Evolutionary conservation across 495 filamentous ascomycete species (phyloP).

Genomic region (Sporormia fimetaria): DNA sequence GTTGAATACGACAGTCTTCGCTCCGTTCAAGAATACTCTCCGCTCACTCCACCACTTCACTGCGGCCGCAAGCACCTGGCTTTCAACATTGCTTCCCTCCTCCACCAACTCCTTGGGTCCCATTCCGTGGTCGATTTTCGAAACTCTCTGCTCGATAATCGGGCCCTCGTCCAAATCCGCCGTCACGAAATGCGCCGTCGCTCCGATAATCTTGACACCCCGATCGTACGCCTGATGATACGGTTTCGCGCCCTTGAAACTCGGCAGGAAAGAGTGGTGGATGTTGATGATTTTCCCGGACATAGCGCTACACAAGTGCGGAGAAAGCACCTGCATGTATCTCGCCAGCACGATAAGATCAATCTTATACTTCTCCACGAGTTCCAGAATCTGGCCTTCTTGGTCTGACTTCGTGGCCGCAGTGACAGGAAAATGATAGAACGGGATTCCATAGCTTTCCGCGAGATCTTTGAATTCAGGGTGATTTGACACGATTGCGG

Average conservation of each 20-base stretch:
- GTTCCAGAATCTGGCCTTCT: conserved; percentile 52
- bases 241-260: conserved; percentile 70
- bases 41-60: conserved; percentile 65
- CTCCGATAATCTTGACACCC: conserved; percentile 70
- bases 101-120: conserved; percentile 58
- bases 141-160: conserved; percentile 67
- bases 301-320: conserved; percentile 59
- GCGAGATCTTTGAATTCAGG: conserved; percentile 57
- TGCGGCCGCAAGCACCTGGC: conserved; percentile 57
- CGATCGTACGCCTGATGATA: conserved; percentile 71
- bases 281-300: conserved; percentile 70
- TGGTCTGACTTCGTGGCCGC: conserved; percentile 57
- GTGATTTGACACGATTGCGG: conserved; percentile 62
- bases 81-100: conserved; percentile 65
- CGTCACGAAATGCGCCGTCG: conserved; percentile 67
- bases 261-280: conserved; percentile 67
- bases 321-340: conserved; percentile 73
- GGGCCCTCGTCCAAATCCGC: conserved; percentile 66
- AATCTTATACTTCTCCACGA: conserved; percentile 50
- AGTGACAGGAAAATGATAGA: conserved; percentile 61
- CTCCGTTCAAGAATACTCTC: conserved; percentile 57
- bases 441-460: conserved; percentile 57
- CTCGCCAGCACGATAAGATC: conserved; percentile 67
- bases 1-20: conserved; percentile 64
- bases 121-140: conserved; percentile 57